Percentiles rank a stretch among this genome's conserved stretches.
phyloP scores from a whole-genome alignment of 1,284 basidiomycete genomes.

The Ganoderma lingzhi region DNA sequence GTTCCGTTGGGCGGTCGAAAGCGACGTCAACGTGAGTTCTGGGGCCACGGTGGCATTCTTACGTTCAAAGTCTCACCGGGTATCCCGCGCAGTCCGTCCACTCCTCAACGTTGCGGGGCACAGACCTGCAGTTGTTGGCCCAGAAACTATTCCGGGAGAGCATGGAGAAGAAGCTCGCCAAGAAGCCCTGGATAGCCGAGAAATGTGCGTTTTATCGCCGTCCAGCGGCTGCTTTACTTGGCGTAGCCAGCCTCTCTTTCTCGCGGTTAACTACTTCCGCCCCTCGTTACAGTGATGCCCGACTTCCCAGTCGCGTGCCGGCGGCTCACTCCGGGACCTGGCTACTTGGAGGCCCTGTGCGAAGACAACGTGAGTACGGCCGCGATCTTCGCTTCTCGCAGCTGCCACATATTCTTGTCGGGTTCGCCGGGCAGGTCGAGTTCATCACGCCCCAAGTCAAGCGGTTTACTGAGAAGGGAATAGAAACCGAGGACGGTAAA shows the following conservation, averaged over 20 bases:
- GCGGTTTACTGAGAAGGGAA: constrained; percentile 58
- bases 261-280: background rate
- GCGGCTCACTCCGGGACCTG: constrained; percentile 69
- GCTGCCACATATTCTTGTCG: background rate
- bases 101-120: constrained; percentile 52
- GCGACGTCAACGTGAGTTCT: constrained; percentile 57
- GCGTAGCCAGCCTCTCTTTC: background rate
- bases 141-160: constrained; percentile 50
- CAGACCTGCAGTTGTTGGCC: constrained; percentile 50
- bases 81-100: constrained; percentile 50
- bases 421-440: constrained; percentile 49
- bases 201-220: constrained; percentile 47
- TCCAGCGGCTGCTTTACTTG: background rate
- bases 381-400: background rate
- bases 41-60: background rate
- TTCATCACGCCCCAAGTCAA: constrained; percentile 61
- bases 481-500: constrained; percentile 62
- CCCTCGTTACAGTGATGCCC: constrained; percentile 55
- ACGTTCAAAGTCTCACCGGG: background rate
- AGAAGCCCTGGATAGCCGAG: constrained; percentile 68
- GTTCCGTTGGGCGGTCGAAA: constrained; percentile 60
- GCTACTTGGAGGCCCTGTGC: constrained; percentile 69
- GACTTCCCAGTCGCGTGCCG: constrained; percentile 65
- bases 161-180: constrained; percentile 60
- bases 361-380: constrained; percentile 58